Base-by-base conservation (phyloP, 1,284 basidiomycete genomes). In the Kwoniella shivajii region DNA sequence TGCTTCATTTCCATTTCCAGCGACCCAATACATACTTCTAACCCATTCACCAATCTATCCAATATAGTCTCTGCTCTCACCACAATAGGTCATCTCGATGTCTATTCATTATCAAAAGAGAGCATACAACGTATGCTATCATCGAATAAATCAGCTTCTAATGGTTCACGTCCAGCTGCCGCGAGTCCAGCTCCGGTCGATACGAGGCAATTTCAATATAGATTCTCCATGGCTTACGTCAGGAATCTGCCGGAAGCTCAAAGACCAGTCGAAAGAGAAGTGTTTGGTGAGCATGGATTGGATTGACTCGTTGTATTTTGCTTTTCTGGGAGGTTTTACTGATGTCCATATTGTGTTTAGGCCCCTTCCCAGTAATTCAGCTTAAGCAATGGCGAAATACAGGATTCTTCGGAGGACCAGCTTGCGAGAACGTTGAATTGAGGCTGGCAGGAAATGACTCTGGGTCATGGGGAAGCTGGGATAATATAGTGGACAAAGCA, bases 121-220 rank as follows among this genome's bases (percentile, higher is more conserved):
- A 69, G 76, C 6, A 69, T 79, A 18, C 75, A 78, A 50, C 67
- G 78, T 7, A 76, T 79, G 73, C 64, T 78, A 2, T 77, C 78
- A 5, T 29, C 57, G 50, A 48, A 50, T 43, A 30, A 49, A 29
- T 42, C 36, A 7, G 7, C 56, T 13, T 3, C 39, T 2, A 50
- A 50, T 41, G 57, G 57, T 6, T 37, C 48, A n/a, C 37, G 48
- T 13, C 30, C 54, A 4, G 37, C 64, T n/a, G 50, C 60, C 4
- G 58, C 54, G 5, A 31, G 45, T 9, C 43, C 60, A 10, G 49
- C 67, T 4, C 57, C 67, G 0, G 14, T 49, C 9, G 75, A 78
- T 63, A 73, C 55, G 0, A 56, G 74, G 18, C 61, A 65, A 30
- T 78, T 79, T 60, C 72, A 79, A 52, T 79, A 79, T 61, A 67